Conservation (phyloP, 1,139 yeast genomes). For the Sugiyamaella novakii region DNA sequence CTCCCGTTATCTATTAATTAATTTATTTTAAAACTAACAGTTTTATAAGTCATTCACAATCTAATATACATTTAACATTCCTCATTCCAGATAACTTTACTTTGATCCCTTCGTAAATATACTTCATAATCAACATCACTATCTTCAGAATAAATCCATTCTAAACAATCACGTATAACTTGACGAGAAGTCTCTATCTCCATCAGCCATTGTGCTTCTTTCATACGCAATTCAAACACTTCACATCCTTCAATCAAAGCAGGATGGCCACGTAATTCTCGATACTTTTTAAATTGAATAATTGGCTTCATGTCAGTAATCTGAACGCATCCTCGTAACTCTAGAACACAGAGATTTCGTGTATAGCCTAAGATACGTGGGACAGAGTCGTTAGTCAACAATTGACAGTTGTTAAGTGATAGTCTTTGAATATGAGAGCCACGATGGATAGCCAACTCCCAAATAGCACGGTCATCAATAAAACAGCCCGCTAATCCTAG, state of each 20-base stretch:
- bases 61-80: conserved; percentile 5
- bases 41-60: not conserved
- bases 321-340: conserved; percentile 63
- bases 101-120: not conserved
- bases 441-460: conserved; percentile 73
- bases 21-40: no score
- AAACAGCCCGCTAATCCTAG: conserved; percentile 89
- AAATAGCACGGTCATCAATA: conserved; percentile 71
- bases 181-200: conserved; percentile 55
- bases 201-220: conserved; percentile 61
- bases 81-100: not conserved
- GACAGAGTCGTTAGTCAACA: conserved; percentile 65
- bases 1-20: no score
- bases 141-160: conserved; percentile 42
- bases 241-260: conserved; percentile 80
- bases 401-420: conserved; percentile 74
- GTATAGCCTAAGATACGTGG: conserved; percentile 64
- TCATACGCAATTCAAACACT: conserved; percentile 57
- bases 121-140: conserved; percentile 27
- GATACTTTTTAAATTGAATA: conserved; percentile 66
- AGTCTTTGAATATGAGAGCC: conserved; percentile 63
- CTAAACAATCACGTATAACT: conserved; percentile 40
- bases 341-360: conserved; percentile 69
- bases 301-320: conserved; percentile 65
- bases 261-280: conserved; percentile 53